Conservation (phyloP, 352 stramenopile species). For the Globisporangium rhizosaccharum region DNA sequence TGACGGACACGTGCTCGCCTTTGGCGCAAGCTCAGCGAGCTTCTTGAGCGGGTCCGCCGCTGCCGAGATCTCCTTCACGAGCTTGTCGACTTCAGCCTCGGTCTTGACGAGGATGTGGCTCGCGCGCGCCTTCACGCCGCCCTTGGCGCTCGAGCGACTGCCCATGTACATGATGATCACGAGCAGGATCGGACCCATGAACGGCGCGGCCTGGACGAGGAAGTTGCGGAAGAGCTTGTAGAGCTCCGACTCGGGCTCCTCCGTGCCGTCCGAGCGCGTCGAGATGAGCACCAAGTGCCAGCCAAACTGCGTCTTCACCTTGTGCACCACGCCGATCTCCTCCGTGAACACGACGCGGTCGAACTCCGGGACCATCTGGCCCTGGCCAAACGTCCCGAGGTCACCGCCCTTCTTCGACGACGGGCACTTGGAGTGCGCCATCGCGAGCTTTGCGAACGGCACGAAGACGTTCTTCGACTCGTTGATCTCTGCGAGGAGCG, state of each 20-base stretch:
- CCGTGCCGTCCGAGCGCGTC: constrained; percentile 37
- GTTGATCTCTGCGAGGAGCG: constrained; percentile 43
- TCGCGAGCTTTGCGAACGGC: constrained; percentile 64
- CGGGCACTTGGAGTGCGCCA: constrained; percentile 66
- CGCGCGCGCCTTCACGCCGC: constrained; percentile 36
- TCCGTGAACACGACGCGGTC: constrained; percentile 69
- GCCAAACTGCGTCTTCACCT: constrained; percentile 80
- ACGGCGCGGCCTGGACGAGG: constrained; percentile 40
- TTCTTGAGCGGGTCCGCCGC: constrained; percentile 47
- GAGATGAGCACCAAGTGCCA: constrained; percentile 64
- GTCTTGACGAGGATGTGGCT: constrained; percentile 76
- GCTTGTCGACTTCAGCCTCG: constrained; percentile 48
- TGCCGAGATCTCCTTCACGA: constrained; percentile 48
- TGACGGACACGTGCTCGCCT: constrained; percentile 71
- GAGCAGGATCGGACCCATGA: constrained; percentile 44
- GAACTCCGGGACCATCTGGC: constrained; percentile 76
- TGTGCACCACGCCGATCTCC: constrained; percentile 66
- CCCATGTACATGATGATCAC: constrained; percentile 46
- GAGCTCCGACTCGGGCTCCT: constrained; percentile 22
- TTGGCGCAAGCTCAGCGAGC: constrained; percentile 50
- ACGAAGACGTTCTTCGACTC: constrained; percentile 44
- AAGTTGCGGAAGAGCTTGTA: constrained; percentile 29
- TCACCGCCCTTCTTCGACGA: constrained; percentile 60
- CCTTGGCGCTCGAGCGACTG: constrained; percentile 17
- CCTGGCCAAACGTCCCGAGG: constrained; percentile 61